Evolutionary conservation across 129 eudicot species (phyloP).

Genomic region (Flaveria sonorensis): DNA sequence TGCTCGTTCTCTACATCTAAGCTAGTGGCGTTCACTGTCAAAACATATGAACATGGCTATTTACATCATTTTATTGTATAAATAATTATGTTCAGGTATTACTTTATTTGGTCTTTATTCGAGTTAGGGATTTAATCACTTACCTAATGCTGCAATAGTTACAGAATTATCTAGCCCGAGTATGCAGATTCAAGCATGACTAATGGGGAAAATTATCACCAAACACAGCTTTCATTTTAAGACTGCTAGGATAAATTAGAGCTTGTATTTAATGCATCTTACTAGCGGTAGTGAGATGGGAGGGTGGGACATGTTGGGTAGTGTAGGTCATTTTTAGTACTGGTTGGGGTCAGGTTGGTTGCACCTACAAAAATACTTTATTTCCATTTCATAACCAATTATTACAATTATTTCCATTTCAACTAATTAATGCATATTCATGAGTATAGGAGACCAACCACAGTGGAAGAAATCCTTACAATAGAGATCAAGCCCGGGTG

Average conservation of each 20-base stretch:
- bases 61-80: neutral
- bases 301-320: neutral
- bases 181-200: neutral
- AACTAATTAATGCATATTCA: neutral
- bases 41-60: neutral
- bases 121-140: neutral
- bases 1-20: too few relatives aligned
- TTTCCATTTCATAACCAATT: neutral
- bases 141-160: constrained; percentile 14
- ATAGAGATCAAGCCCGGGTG: constrained; percentile 73
- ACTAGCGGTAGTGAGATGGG: neutral
- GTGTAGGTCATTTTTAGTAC: neutral
- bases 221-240: neutral
- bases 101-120: neutral
- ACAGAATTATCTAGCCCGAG: neutral
- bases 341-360: neutral
- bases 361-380: neutral
- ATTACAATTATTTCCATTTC: neutral
- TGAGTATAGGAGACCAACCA: constrained; percentile 54
- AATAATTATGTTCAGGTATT: neutral
- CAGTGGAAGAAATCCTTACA: constrained; percentile 74
- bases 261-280: neutral
- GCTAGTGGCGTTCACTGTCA: neutral
- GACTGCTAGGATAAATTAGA: neutral
- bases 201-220: too few relatives aligned